A percentile compares a stretch with the other conserved stretches of the same genome.
These are phyloP conservation scores for Leccinum variicolor DNA, from an alignment of 768 basidiomycete species.

Conservation along the genomic window DNA sequence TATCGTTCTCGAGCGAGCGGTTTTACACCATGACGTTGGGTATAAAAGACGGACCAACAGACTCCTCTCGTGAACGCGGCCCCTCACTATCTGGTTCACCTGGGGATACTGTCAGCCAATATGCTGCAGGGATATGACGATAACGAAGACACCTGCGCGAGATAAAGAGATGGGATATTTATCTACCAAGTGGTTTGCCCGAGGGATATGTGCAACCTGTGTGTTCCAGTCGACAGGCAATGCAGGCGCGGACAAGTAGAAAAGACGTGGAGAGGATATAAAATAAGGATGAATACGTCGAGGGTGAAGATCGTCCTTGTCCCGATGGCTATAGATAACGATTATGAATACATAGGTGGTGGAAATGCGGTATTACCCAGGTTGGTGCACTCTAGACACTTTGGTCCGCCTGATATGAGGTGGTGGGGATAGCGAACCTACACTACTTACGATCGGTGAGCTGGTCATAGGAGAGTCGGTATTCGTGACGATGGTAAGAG, in stretches of 20 bases:
- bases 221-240: conserved; percentile 8
- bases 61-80: neutral
- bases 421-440: neutral
- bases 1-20: too few species aligned
- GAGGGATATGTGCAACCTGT: conserved; percentile 12
- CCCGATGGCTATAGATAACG: neutral
- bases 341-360: neutral
- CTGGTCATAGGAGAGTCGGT: neutral
- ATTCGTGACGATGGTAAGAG: neutral
- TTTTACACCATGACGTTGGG: too few species aligned
- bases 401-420: neutral
- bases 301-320: neutral
- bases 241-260: neutral
- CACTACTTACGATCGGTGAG: neutral
- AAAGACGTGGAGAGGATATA: neutral
- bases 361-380: too few species aligned
- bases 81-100: neutral
- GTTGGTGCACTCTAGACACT: too few species aligned
- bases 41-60: too few species aligned
- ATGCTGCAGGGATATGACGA: conserved; percentile 13
- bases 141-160: conserved; percentile 5
- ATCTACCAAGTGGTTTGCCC: conserved; percentile 9
- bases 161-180: conserved; percentile 11
- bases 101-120: conserved; percentile 11
- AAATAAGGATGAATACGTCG: neutral